phyloP scores from a whole-genome alignment of 176 grass and related monocot species.

The Urochloa ruziziensis region DNA sequence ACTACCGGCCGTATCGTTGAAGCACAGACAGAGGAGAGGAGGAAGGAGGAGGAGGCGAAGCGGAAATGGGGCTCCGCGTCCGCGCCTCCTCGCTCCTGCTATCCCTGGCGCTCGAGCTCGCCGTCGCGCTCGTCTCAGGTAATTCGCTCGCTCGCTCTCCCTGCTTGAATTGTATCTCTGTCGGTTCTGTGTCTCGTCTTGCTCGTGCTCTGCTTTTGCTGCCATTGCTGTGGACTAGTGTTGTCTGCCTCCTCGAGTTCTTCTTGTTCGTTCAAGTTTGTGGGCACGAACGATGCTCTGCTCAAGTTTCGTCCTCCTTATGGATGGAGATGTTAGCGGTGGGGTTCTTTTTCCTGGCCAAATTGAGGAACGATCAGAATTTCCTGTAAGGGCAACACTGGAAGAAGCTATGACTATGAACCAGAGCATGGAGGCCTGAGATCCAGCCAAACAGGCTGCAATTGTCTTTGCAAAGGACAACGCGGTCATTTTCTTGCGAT shows the following conservation, averaged over 20 bases:
- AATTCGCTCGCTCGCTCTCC: not conserved
- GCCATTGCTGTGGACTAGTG: constrained; percentile 10
- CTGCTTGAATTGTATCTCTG: not conserved
- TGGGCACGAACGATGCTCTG: too few species aligned
- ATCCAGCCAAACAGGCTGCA: not conserved
- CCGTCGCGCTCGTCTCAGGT: constrained; percentile 45
- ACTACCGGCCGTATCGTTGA: not conserved
- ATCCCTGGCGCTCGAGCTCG: not conserved
- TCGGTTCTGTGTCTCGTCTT: not conserved
- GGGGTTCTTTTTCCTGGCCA: not conserved
- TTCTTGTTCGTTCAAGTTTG: not conserved
- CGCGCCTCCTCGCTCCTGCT: constrained; percentile 28
- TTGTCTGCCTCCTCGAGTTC: not conserved
- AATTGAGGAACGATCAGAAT: not conserved
- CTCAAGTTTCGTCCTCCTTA: not conserved
- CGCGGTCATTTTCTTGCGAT: not conserved
- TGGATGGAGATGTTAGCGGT: not conserved
- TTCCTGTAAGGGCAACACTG: not conserved
- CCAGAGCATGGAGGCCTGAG: not conserved
- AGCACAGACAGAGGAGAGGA: not conserved
- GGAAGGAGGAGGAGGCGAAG: not conserved
- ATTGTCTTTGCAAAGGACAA: not conserved
- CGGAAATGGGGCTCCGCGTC: constrained; percentile 26
- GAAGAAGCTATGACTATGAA: not conserved
- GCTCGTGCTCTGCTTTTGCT: not conserved